A percentile compares a stretch with the other conserved stretches of the same genome.
Evolutionary conservation across 495 filamentous ascomycete species (phyloP).

Genomic region (Umbilicaria muhlenbergii): DNA sequence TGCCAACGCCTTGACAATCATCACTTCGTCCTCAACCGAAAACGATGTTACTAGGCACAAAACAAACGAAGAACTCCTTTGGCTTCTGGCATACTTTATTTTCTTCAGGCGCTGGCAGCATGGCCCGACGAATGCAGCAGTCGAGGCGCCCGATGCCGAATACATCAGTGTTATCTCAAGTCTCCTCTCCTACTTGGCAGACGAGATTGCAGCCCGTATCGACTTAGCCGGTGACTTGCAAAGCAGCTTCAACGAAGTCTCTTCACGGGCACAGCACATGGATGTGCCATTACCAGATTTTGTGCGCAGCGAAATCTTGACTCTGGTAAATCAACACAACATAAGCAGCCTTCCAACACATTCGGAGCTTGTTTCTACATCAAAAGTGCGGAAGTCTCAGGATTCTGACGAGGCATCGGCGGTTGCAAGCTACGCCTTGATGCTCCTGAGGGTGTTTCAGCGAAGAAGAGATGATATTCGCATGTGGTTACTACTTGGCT

Average conservation of each 20-base stretch:
- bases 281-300: conserved; percentile 33
- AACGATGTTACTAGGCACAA: conserved; percentile 8
- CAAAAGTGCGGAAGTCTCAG: not conserved
- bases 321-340: conserved; percentile 49
- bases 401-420: conserved; percentile 46
- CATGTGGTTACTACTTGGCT: conserved; percentile 84
- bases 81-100: conserved; percentile 72
- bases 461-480: conserved; percentile 73
- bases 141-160: conserved; percentile 30
- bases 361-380: conserved; percentile 19
- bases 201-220: conserved; percentile 37
- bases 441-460: conserved; percentile 75
- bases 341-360: conserved; percentile 42
- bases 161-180: conserved; percentile 51
- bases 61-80: conserved; percentile 26
- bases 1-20: conserved; percentile 26
- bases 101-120: conserved; percentile 43
- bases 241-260: conserved; percentile 13
- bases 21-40: conserved; percentile 18
- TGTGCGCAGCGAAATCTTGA: conserved; percentile 41
- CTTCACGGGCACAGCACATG: conserved; percentile 9
- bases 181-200: conserved; percentile 44
- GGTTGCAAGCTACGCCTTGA: conserved; percentile 76
- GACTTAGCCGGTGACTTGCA: conserved; percentile 30
- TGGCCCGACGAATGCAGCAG: conserved; percentile 22